Evolutionary conservation across 2,329 filamentous ascomycete genomes (phyloP).

Genomic region (Colletotrichum truncatum): DNA sequence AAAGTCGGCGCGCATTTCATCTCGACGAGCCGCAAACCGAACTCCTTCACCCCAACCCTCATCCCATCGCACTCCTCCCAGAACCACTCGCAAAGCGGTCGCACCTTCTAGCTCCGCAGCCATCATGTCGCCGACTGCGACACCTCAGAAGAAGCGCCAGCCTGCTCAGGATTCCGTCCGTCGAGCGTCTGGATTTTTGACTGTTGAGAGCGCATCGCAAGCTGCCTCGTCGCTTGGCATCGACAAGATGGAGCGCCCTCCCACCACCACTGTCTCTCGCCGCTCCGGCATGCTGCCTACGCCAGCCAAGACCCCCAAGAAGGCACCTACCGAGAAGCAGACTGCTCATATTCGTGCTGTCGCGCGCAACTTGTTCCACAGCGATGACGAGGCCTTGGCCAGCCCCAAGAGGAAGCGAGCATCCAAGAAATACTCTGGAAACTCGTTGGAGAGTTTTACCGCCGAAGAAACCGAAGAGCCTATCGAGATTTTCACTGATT

Average conservation of each 20-base stretch:
- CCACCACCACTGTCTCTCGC: constrained; percentile 38
- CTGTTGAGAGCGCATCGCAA: constrained; percentile 51
- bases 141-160: constrained; percentile 56
- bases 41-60: constrained; percentile 62
- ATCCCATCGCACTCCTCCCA: constrained; percentile 46
- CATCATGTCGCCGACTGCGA: constrained; percentile 37
- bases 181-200: constrained; percentile 56
- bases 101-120: constrained; percentile 34
- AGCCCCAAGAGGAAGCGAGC: constrained; percentile 66
- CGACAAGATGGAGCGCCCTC: constrained; percentile 33
- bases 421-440: constrained; percentile 64
- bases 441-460: constrained; percentile 66
- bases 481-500: constrained; percentile 82
- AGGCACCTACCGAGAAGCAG: constrained; percentile 62
- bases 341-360: constrained; percentile 61
- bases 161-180: constrained; percentile 57
- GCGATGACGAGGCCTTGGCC: constrained; percentile 64
- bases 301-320: constrained; percentile 80
- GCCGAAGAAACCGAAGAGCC: constrained; percentile 63
- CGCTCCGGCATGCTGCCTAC: constrained; percentile 74
- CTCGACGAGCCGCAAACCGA: constrained; percentile 59
- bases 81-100: constrained; percentile 42
- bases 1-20: constrained; percentile 73
- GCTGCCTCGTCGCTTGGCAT: constrained; percentile 53
- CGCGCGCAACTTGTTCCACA: constrained; percentile 70